These are phyloP conservation scores for Oryza nivara DNA, from an alignment of 176 grass and related monocot species.

Conservation along the genomic window DNA sequence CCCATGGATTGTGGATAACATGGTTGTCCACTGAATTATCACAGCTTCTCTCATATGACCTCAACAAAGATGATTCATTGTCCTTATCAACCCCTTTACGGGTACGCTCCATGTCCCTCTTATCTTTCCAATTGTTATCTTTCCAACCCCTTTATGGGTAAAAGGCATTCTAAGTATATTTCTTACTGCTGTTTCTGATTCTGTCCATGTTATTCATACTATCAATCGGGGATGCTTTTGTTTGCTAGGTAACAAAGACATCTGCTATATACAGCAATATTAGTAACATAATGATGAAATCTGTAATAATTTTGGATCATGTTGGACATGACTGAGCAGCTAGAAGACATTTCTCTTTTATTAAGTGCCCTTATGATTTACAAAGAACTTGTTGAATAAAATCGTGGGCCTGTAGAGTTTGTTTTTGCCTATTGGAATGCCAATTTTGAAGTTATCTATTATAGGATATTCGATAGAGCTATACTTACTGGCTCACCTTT, in stretches of 20 bases:
- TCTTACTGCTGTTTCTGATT: conserved; percentile 13
- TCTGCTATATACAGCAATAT: neutral
- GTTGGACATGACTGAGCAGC: conserved; percentile 21
- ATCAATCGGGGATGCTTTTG: neutral
- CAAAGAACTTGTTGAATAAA: conserved; percentile 22
- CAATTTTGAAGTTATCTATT: conserved; percentile 16
- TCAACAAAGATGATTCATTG: conserved; percentile 87
- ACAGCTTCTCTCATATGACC: conserved; percentile 71
- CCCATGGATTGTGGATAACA: conserved; percentile 83
- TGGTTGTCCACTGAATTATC: conserved; percentile 88
- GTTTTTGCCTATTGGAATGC: neutral
- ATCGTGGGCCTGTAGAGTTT: neutral
- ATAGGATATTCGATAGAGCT: conserved; percentile 9
- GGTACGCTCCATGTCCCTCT: conserved; percentile 46
- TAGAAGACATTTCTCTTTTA: conserved; percentile 14
- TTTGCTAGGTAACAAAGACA: neutral
- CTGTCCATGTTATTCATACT: conserved; percentile 20
- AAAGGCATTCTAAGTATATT: conserved; percentile 3
- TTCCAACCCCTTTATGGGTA: neutral
- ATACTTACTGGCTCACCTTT: conserved; percentile 8
- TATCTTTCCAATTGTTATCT: conserved; percentile 2
- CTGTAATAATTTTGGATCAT: conserved; percentile 4
- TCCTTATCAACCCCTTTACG: conserved; percentile 72
- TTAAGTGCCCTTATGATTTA: neutral
- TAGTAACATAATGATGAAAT: neutral